Base-by-base conservation (phyloP, 495 filamentous ascomycete genomes). In the Melanomma pulvis-pyrius region DNA sequence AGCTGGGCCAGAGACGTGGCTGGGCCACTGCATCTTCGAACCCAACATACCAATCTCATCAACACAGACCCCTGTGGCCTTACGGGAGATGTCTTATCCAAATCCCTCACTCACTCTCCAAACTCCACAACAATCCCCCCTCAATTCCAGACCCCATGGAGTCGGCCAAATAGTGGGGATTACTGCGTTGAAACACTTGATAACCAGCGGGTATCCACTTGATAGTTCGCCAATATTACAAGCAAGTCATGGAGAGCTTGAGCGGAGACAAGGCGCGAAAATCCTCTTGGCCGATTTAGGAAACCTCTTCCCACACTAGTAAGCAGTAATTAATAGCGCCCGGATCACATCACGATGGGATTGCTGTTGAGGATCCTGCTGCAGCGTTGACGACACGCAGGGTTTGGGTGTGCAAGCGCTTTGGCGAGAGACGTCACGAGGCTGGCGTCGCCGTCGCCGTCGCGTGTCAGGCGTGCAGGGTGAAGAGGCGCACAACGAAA, bases 91-190 rank as follows among this genome's bases (percentile, higher is more conserved):
- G 54, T 11, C 52, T 5, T 1, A 55, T 11, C 26, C 11, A 30
- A 24, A 6, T 6, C 8, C 26, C 17, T n/a, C 36, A 24, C 11
- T 5, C 30, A 4, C 30, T 28, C 6, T 22, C 4, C 24, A 11
- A 24, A 22, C 17, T 57, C 54, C 36, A 57, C 54, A 21, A 13
- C 24, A 56, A 56, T 57, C 54, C 39, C 39, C n/a, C n/a, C 32
- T 22, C 54, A 44, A 3, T 6, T 39, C 19, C 8, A 49, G 13
- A 7, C 51, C 51, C 28, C 51, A 24, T 54, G 51, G 28, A 54
- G 28, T 54, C 51, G 22, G 26, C 32, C 1, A 6, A 30, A 2
- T 34, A 17, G 25, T 26, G 15, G 51, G 57, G 17, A 44, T n/a
- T n/a, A n/a, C n/a, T n/a, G n/a, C n/a, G n/a, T n/a, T n/a, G n/a